phyloP scores from a whole-genome alignment of 2,329 filamentous ascomycete species.

The Penicillium italicum region DNA sequence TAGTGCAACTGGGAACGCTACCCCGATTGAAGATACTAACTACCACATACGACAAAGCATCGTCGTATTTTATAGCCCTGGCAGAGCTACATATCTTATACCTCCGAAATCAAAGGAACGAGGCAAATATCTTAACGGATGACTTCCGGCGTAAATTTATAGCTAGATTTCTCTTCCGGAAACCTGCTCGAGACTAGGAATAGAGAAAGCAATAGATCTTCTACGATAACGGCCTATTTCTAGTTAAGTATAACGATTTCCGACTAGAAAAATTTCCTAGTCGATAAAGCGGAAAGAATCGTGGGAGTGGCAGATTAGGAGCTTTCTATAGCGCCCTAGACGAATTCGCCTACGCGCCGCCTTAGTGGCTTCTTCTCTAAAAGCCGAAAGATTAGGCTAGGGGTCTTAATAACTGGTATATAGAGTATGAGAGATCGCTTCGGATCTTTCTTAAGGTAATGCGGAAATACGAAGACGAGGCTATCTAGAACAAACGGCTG shows the following conservation, averaged over 20 bases:
- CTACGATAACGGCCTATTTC: constrained; percentile 25
- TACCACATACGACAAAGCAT: too few species aligned
- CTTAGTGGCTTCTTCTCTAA: constrained; percentile 23
- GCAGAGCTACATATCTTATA: constrained; percentile 45
- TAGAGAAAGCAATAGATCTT: constrained; percentile 13
- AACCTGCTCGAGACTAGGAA: constrained; percentile 14
- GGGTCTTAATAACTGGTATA: constrained; percentile 17
- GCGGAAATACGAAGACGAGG: constrained; percentile 5
- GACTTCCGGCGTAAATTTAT: constrained; percentile 24
- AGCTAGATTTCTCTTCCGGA: constrained; percentile 23
- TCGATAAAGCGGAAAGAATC: constrained; percentile 7
- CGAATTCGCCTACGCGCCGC: constrained; percentile 14
- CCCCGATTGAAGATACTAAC: too few species aligned
- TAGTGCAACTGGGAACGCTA: constrained; percentile 25
- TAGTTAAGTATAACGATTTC: constrained; percentile 26
- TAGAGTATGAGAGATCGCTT: constrained; percentile 6
- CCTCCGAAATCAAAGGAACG: constrained; percentile 40
- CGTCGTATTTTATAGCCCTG: constrained; percentile 40
- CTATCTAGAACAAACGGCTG: constrained; percentile 7
- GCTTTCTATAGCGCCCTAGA: background rate
- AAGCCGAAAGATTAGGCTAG: constrained; percentile 18
- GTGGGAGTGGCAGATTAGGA: constrained; percentile 19
- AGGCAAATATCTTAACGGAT: constrained; percentile 29
- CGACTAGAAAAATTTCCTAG: constrained; percentile 18
- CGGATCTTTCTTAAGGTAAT: background rate